These are phyloP conservation scores for Wilhelminamyces savonicus DNA, from an alignment of 805 yeast genomes.

Conservation along the genomic window DNA sequence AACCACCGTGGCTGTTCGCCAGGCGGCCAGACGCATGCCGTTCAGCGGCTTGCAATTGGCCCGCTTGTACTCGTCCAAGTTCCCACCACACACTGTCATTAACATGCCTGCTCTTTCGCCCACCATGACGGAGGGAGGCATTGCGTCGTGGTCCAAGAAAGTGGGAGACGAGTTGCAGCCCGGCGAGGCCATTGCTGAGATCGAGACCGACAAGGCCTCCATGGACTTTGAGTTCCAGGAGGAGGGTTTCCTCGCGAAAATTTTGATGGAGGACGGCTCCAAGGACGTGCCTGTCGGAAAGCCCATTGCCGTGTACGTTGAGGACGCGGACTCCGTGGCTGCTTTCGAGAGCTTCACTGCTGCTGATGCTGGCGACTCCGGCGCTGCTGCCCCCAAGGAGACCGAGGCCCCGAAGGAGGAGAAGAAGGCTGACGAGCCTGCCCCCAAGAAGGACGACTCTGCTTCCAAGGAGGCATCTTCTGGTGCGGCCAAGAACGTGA, in stretches of 20 bases:
- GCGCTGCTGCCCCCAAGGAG: conserved; percentile 36
- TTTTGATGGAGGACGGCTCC: conserved; percentile 75
- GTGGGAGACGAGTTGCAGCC: conserved; percentile 85
- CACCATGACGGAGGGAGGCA: conserved; percentile 94
- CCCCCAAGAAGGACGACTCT: conserved; percentile 14
- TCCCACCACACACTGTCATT: conserved; percentile 81
- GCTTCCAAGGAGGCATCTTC: conserved; percentile 21
- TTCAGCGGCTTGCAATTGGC: conserved; percentile 23
- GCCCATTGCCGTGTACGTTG: conserved; percentile 96
- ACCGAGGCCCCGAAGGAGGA: conserved; percentile 30
- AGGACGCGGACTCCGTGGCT: conserved; percentile 72
- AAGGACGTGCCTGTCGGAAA: conserved; percentile 89
- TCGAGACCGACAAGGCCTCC: conserved; percentile 96
- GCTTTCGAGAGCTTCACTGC: conserved; percentile 85
- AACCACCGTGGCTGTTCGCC: conserved; percentile 21
- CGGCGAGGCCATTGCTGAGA: conserved; percentile 94
- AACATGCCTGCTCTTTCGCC: conserved; percentile 99
- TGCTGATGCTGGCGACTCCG: conserved; percentile 64
- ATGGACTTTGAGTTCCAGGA: conserved; percentile 99
- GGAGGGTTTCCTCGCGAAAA: conserved; percentile 88
- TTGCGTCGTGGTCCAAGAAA: conserved; percentile 83
- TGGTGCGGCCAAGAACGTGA: conserved; percentile 27
- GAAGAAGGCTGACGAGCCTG: conserved; percentile 17
- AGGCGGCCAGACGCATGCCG: conserved; percentile 9
- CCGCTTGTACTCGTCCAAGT: conserved; percentile 41